Evolutionary conservation across 1,139 yeast species (phyloP), one percentile per base, ranked within the genome.

Genomic region (Candida dubliniensis): DNA sequence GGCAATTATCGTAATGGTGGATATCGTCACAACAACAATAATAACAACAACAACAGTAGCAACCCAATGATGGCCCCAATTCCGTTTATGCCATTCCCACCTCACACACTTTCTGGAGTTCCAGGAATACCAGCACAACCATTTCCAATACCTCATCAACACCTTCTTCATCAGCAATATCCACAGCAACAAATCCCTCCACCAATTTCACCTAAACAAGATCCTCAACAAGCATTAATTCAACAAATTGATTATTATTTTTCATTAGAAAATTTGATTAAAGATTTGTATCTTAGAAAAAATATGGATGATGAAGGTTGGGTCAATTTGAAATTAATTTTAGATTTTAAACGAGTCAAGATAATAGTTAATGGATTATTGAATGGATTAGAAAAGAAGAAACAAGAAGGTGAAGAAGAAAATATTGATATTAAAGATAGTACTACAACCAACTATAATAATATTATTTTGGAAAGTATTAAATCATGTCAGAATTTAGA

Each of bases 191-290:
- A 63, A 47, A 69, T 72, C 35, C 77, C 78, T 23, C 78, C 78
- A 29, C 78, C 78, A 46, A 71, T 73, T 50, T 69, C 76, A 36
- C 77, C 77, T 33, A 68, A 72, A 56, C 77, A 72, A 56, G 73
- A 72, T 50, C 79, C 78, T 31, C 65, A 63, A 49, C 65, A 67
- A 53, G 78, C 78, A 37, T 73, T 70, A 60, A 74, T 74, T 25
- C 79, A 77, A 55, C 97, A 90, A 72, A 71, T 90, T 47, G 93
- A 88, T 61, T 93, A 91, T 71, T 93, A 93, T 66, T 86, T 93
- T 66, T 84, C 95, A 25, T 76, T 84, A 45, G 96, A 90, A 57
- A 93, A 93, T 67, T 76, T 93, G 64, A 76, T 87, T 56, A 86
- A 87, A 67, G 96, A 89, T 64, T 70, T 86, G 47, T 88, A 67